Evolutionary conservation across 495 filamentous ascomycete species (phyloP), one percentile per base, ranked within the genome.

Genomic region (Talaromyces ruber): DNA sequence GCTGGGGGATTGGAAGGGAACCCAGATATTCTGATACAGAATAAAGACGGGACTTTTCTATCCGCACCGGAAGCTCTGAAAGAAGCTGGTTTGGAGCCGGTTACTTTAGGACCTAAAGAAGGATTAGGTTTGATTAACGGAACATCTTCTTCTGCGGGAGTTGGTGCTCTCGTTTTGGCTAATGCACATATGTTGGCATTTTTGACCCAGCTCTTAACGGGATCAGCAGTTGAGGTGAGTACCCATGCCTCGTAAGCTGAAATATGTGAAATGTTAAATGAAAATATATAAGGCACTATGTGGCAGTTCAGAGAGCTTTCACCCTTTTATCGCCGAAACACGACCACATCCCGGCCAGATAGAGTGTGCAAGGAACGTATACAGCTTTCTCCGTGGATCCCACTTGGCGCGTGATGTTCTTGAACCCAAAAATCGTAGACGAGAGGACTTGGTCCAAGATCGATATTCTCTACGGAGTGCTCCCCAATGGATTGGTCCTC

Each of bases 101-200:
- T 84, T 1, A 65, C 58, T 1, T 72, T 89, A 29, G 73, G 74
- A 5, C 75, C 85, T 2, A 88, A 87, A 58, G 87, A 89, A 70
- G 85, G 77, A 3, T 78, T 89, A 2, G 83, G 77, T 3, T 63
- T 90, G 26, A 72, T 88, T 32, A 90, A 89, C 63, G 87, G 87
- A 11, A 88, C 87, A 0, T 82, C 86, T 6, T 67, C 79, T 16
- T 82, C 81, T 30, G 73, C 77, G 26, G 76, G 81, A 21, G 70
- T 77, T 2, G 85, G 74, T 4, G 68, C 74, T 18, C 65, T 88
- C 6, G 82, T 74, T 8, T 66, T 86, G 1, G 73, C 82, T 56
- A 76, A 86, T n/a, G 71, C 81, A 6, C 74, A 84, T 56, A 70
- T 77, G 16, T 68, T 87, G 2, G 76, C 81, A 7, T 30, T 85